Evolutionary conservation across 495 filamentous ascomycete species (phyloP), one percentile per base, ranked within the genome.

Genomic region (Trichoderma erinaceum): DNA sequence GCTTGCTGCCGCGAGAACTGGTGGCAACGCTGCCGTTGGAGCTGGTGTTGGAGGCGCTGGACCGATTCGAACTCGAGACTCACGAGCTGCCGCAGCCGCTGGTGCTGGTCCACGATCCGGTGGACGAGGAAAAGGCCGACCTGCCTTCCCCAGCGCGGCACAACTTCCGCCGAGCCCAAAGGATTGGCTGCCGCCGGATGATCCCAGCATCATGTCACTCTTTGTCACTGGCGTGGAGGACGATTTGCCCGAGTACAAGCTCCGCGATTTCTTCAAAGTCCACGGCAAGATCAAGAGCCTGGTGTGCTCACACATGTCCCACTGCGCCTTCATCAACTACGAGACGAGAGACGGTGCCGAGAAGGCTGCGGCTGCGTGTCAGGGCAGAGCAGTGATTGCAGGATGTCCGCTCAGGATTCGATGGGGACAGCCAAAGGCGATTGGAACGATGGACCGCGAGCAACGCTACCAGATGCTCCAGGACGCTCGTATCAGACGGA

Each of bases 211-310:
- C 71, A 94, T 90, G 61, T 97, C 93, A 0, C 83, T 99, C 1
- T 98, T 99, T 72, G 83, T 97, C 38, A 98, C 93, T 0, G 95
- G 95, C 23, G 89, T 99, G 15, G 95, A 99, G 75, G 95, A 98
- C 76, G 95, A 98, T 71, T 83, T 98, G 4, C 93, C 95, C 16
- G 95, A 99, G 75, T 88, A 93, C 78, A 88, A 90, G 69, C 82
- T 99, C 48, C 90, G 96, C 21, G 88, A 91, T 8, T 95, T 95
- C 82, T 99, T 99, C 79, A 84, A 88, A 35, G 84, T 88, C 46
- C 96, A 92, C 71, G 95, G 95, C 64, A 87, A 89, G 71, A 86
- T 99, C 66, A 91, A 93, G 67, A 95, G 91, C 4, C 75, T 99
- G 23, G 88, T 98, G 63, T 97, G 96, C 77, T 96, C 93, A 15